A percentile compares a stretch with the other conserved stretches of the same genome.
phyloP scores from a whole-genome alignment of 768 basidiomycete species.

The Podaxis mareebaensis region DNA sequence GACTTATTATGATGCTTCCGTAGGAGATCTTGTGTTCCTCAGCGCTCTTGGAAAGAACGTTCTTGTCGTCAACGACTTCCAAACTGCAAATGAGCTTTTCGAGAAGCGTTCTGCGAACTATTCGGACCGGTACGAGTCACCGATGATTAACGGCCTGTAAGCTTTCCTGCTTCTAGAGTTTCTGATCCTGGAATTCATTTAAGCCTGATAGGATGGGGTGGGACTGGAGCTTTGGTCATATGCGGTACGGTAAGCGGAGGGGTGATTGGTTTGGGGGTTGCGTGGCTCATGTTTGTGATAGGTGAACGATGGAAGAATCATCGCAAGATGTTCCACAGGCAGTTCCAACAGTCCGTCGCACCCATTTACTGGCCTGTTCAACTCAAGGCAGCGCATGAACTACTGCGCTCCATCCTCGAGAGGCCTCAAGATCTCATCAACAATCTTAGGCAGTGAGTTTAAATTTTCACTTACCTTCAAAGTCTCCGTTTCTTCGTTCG shows the following conservation, averaged over 20 bases:
- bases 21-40: conserved; percentile 58
- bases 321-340: conserved; percentile 52
- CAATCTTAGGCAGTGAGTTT: conserved; percentile 50
- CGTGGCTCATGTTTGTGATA: conserved; percentile 20
- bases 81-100: conserved; percentile 51
- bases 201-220: conserved; percentile 31
- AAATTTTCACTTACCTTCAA: conserved; percentile 7
- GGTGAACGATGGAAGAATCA: conserved; percentile 54
- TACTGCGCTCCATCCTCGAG: conserved; percentile 45
- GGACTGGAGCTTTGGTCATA: conserved; percentile 57
- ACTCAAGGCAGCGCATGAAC: conserved; percentile 41
- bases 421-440: conserved; percentile 44
- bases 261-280: background rate
- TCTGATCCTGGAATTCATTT: conserved; percentile 1
- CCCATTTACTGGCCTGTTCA: conserved; percentile 46
- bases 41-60: conserved; percentile 48
- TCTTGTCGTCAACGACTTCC: conserved; percentile 40
- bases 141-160: conserved; percentile 53
- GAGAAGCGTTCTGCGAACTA: conserved; percentile 58
- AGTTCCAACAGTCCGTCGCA: conserved; percentile 46
- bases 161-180: conserved; percentile 16
- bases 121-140: conserved; percentile 48
- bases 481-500: background rate
- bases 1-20: background rate
- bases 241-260: conserved; percentile 39